These are phyloP conservation scores for Nyssa sinensis DNA, from an alignment of 148 eudicot species.

Conservation along the genomic window DNA sequence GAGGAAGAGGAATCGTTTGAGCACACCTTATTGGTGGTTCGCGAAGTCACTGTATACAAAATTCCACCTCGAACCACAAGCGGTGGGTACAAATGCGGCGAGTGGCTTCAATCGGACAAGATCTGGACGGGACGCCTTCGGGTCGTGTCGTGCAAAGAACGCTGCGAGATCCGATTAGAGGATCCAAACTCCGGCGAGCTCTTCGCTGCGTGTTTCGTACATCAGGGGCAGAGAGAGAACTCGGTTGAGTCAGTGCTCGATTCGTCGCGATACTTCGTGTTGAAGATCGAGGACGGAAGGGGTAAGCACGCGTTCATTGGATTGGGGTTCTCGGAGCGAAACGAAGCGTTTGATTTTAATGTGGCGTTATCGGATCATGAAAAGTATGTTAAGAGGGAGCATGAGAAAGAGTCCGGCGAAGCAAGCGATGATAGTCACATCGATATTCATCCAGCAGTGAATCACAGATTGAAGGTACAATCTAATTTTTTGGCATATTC, in stretches of 20 bases:
- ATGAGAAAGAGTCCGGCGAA: constrained; percentile 50
- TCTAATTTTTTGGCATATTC: not conserved
- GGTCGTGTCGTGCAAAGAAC: constrained; percentile 68
- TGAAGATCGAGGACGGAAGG: constrained; percentile 84
- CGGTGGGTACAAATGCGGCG: constrained; percentile 99
- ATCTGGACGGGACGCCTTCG: constrained; percentile 98
- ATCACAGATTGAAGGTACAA: constrained; percentile 82
- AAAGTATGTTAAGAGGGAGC: constrained; percentile 78
- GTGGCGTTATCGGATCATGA: constrained; percentile 95
- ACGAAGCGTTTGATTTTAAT: constrained; percentile 98
- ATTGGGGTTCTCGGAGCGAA: constrained; percentile 81
- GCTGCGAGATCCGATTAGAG: constrained; percentile 93
- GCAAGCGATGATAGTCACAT: constrained; percentile 45
- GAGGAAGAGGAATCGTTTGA: constrained; percentile 83
- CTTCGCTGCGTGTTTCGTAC: constrained; percentile 83
- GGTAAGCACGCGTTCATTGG: constrained; percentile 97
- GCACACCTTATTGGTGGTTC: constrained; percentile 95
- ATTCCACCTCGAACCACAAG: constrained; percentile 88
- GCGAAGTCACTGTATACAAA: constrained; percentile 89
- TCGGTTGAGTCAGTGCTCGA: constrained; percentile 85
- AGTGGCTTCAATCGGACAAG: constrained; percentile 96
- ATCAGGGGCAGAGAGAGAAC: constrained; percentile 68
- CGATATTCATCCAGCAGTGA: constrained; percentile 95
- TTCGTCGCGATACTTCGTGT: constrained; percentile 84
- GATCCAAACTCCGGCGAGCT: constrained; percentile 89